Percentiles rank a stretch among this genome's conserved stretches.
These are phyloP conservation scores for Monilinia fructigena DNA, from an alignment of 2,329 filamentous ascomycete species.

Conservation along the genomic window DNA sequence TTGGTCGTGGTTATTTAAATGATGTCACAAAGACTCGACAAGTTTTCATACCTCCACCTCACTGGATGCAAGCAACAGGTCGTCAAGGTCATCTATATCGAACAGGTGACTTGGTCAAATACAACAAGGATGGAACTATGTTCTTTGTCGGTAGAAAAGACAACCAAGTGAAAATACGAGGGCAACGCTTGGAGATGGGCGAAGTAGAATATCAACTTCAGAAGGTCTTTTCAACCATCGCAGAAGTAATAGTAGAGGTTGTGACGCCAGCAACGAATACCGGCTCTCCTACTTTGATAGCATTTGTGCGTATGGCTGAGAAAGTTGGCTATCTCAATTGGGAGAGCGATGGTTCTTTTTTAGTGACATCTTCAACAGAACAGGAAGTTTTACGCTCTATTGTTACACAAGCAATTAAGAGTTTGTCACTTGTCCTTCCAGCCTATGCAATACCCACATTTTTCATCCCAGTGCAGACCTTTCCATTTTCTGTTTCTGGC, in stretches of 20 bases:
- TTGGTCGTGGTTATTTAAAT: constrained; percentile 61
- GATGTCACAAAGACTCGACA: constrained; percentile 56
- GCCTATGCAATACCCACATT: background rate
- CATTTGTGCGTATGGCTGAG: too few relatives aligned
- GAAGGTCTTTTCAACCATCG: constrained; percentile 14
- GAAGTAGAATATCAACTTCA: constrained; percentile 45
- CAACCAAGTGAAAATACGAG: constrained; percentile 63
- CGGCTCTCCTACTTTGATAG: too few relatives aligned
- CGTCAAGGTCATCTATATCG: constrained; percentile 52
- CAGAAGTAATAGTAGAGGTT: too few relatives aligned
- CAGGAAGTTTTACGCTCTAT: too few relatives aligned
- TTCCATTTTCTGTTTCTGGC: constrained; percentile 1
- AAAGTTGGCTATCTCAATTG: too few relatives aligned
- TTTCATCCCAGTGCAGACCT: background rate
- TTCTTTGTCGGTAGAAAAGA: constrained; percentile 62
- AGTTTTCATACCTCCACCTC: constrained; percentile 54
- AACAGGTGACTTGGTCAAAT: constrained; percentile 58
- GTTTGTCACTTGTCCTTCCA: background rate
- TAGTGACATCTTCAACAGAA: too few relatives aligned
- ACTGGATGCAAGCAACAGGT: constrained; percentile 46
- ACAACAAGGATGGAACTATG: constrained; percentile 48
- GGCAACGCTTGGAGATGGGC: constrained; percentile 60
- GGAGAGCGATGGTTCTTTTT: too few relatives aligned
- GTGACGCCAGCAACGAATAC: too few relatives aligned
- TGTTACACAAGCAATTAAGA: background rate